These are phyloP conservation scores for Xerophyta viscosa DNA, from an alignment of 106 monocot genomes.

Conservation along the genomic window DNA sequence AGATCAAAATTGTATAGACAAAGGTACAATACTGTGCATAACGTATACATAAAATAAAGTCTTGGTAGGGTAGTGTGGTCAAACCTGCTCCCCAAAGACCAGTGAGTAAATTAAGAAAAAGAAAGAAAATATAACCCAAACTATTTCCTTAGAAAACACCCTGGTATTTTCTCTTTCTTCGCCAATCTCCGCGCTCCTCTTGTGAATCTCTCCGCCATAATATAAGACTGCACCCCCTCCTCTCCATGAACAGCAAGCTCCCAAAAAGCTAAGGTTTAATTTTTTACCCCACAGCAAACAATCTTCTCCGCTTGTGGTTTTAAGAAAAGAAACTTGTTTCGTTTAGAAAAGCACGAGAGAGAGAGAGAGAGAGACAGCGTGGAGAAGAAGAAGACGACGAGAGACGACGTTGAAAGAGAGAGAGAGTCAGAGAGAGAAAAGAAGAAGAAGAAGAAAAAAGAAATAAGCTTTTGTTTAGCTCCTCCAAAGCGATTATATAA, in stretches of 20 bases:
- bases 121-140: constrained; percentile 9
- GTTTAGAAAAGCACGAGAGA: constrained; percentile 5
- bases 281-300: too few species aligned
- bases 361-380: background rate
- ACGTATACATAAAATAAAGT: constrained; percentile 10
- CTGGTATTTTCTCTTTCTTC: constrained; percentile 2
- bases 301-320: too few species aligned
- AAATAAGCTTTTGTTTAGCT: background rate
- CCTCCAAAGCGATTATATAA: background rate
- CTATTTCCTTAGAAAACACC: constrained; percentile 4
- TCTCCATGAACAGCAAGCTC: constrained; percentile 9
- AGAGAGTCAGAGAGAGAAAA: background rate
- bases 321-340: too few species aligned
- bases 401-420: too few species aligned
- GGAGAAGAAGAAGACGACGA: background rate
- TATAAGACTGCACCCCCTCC: too few species aligned
- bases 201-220: too few species aligned
- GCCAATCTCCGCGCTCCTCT: too few species aligned
- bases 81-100: constrained; percentile 19
- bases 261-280: constrained; percentile 9
- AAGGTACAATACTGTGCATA: background rate
- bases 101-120: background rate
- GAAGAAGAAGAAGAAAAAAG: background rate
- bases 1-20: background rate
- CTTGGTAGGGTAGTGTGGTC: constrained; percentile 17